Evolutionary conservation across 148 eudicot genomes (phyloP), one percentile per base, ranked within the genome.

Genomic region (Heliosperma pusillum): DNA sequence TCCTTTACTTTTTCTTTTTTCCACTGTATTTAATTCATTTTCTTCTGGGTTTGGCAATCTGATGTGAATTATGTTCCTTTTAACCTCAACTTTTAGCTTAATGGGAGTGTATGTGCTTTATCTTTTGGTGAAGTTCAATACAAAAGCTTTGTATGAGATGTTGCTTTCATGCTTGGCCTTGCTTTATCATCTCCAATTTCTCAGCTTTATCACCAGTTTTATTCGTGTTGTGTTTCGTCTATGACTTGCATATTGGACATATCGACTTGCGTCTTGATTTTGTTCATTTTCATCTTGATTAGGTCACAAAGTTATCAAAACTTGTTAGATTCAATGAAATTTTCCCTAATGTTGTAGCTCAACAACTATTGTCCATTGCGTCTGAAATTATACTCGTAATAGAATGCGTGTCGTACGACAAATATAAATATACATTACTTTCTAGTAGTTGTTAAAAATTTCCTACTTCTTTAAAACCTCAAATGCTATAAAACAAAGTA

Each of bases 41-140:
- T 33, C 27, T 53, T 55, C 60, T 69, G 40, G 80, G 72, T 64
- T 40, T 73, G 50, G 50, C 61, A 74, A 45, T 67, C 27, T 76
- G 74, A 66, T 74, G 81, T 78, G 84, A 73, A 80, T 86, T 67
- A 79, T 83, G 78, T 62, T 62, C 82, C 77, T 66, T 82, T 67
- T 15, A 36, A 64, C 8, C 53, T 65, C 55, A 77, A 60, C 70
- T 60, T 74, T 79, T 61, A 80, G 78, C 70, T 21, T 72, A 77
- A 77, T 78, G 72, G 80, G 40, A 25, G 63, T 79, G 78, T 74
- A 57, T n/a, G n/a, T n/a, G n/a, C 81, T 80, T 80, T 78, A 74
- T 67, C 75, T 82, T 80, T 65, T 69, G 72, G 74, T 85, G 83
- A 68, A 77, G 74, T 66, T 74, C 58, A 29, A 74, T 70, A 70